Evolutionary conservation across 176 grass and related monocot genomes (phyloP).

Genomic region (Avena insularis): DNA sequence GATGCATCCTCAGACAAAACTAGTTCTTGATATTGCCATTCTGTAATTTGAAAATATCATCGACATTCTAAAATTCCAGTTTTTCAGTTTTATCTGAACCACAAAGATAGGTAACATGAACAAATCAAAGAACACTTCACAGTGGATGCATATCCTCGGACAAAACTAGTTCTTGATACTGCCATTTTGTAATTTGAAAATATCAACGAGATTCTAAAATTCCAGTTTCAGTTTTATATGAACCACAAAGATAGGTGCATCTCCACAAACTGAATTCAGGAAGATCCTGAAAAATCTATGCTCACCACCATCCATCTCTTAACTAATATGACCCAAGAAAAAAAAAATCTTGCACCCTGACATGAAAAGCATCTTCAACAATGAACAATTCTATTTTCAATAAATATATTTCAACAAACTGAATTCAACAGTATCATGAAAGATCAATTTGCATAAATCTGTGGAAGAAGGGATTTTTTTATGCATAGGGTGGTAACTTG

Average conservation of each 20-base stretch:
- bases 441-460: too few relatives aligned
- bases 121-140: background rate
- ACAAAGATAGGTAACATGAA: background rate
- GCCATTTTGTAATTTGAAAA: background rate
- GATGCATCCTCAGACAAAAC: background rate
- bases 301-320: slow-evolving; percentile 10
- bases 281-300: slow-evolving; percentile 31
- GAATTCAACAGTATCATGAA: too few relatives aligned
- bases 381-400: too few relatives aligned
- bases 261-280: slow-evolving; percentile 18
- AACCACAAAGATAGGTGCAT: background rate
- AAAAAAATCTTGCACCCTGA: too few relatives aligned
- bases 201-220: background rate
- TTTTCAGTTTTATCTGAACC: slow-evolving; percentile 29
- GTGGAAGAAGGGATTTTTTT: too few relatives aligned
- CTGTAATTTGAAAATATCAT: background rate
- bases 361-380: too few relatives aligned
- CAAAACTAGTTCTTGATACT: background rate
- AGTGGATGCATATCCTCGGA: background rate
- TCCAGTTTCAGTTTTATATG: slow-evolving; percentile 26
- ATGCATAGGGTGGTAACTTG: too few relatives aligned
- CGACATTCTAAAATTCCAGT: background rate
- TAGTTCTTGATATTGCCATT: background rate
- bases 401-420: too few relatives aligned
- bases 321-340: background rate